phyloP scores from a whole-genome alignment of 2,329 filamentous ascomycete species.

The Triangularia setosa region DNA sequence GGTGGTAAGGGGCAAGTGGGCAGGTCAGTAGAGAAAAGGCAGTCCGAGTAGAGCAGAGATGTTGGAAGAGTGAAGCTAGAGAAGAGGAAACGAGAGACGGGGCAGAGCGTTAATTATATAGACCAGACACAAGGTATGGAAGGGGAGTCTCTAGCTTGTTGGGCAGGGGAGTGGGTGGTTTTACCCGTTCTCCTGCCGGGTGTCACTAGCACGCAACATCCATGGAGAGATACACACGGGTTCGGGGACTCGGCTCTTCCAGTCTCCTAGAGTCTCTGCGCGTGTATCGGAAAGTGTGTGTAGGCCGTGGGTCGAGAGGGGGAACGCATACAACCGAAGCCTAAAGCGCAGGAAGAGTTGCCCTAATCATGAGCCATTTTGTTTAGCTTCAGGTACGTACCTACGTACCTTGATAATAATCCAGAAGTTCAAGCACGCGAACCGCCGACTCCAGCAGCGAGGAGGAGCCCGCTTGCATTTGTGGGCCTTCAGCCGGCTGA shows the following conservation, averaged over 20 bases:
- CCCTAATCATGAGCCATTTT: slow-evolving; percentile 15
- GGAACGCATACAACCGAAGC: not conserved
- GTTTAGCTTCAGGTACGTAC: slow-evolving; percentile 1
- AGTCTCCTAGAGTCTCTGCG: not conserved
- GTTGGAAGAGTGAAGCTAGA: not conserved
- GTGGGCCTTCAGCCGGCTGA: not conserved
- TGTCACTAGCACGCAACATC: not conserved
- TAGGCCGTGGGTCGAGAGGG: not conserved
- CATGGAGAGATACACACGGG: not conserved
- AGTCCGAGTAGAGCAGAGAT: not conserved
- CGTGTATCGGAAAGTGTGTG: not conserved
- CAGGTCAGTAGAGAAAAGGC: not conserved
- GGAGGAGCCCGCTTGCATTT: not conserved
- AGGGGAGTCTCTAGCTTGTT: not conserved
- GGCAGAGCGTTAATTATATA: slow-evolving; percentile 6
- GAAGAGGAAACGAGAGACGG: slow-evolving; percentile 1
- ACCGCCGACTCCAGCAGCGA: slow-evolving; percentile 2
- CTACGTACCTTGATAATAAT: not conserved
- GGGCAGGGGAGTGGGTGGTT: not conserved
- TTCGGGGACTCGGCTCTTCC: not conserved
- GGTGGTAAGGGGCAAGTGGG: not conserved
- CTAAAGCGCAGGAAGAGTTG: not conserved
- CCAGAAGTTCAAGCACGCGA: not conserved
- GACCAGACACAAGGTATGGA: not conserved
- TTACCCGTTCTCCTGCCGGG: not conserved